A percentile compares a stretch with the other conserved stretches of the same genome.
Conservation (phyloP, 2,329 filamentous ascomycete species). For the Scedosporium dehoogii region DNA sequence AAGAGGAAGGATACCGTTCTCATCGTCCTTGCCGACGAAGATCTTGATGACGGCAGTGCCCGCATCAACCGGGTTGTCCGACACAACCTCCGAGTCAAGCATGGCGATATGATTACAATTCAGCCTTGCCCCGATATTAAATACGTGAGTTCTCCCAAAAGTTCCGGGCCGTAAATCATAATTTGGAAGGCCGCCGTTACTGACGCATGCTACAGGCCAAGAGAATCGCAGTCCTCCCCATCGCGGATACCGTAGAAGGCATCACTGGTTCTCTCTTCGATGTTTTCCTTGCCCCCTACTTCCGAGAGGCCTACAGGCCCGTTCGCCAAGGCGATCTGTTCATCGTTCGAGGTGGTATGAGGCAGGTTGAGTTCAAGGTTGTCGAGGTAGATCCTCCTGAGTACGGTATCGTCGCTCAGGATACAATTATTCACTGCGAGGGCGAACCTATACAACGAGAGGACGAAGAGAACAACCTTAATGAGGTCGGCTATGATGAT, state of each 20-base stretch:
- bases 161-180: not conserved
- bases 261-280: constrained; percentile 97
- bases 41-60: constrained; percentile 92
- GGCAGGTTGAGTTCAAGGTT: constrained; percentile 99
- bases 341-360: constrained; percentile 95
- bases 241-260: constrained; percentile 96
- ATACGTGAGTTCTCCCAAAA: constrained; percentile 65
- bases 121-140: constrained; percentile 99
- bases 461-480: constrained; percentile 97
- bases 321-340: constrained; percentile 97
- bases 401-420: constrained; percentile 97
- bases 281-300: constrained; percentile 98
- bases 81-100: constrained; percentile 97
- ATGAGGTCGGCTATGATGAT: constrained; percentile 98
- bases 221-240: constrained; percentile 94
- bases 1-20: constrained; percentile 99
- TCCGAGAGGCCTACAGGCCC: constrained; percentile 96
- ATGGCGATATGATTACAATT: constrained; percentile 94
- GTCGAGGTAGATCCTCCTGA: constrained; percentile 97
- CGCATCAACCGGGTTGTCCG: constrained; percentile 97
- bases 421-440: constrained; percentile 98
- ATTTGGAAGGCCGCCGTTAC: not conserved
- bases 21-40: constrained; percentile 94
- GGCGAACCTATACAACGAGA: constrained; percentile 91
- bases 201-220: constrained; percentile 58